Percentiles rank a stretch among this genome's conserved stretches.
phyloP scores from a whole-genome alignment of 1,284 basidiomycete species.

The Sparassis latifolia region DNA sequence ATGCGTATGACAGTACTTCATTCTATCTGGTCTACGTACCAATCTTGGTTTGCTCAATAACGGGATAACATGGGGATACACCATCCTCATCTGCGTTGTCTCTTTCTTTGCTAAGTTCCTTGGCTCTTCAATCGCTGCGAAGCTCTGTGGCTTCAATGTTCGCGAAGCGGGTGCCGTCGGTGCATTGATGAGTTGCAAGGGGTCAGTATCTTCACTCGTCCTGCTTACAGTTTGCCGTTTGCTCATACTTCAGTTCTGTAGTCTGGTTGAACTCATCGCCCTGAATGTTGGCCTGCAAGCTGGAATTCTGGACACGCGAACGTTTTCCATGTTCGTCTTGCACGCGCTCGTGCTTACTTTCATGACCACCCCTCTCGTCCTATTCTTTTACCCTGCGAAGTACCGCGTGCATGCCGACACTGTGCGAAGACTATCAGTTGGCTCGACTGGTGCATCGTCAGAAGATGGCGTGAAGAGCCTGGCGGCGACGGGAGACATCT shows the following conservation, averaged over 20 bases:
- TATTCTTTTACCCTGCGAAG: slow-evolving; percentile 67
- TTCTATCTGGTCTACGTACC: slow-evolving; percentile 77
- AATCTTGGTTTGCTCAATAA: slow-evolving; percentile 75
- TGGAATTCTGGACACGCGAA: slow-evolving; percentile 65
- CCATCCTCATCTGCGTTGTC: slow-evolving; percentile 73
- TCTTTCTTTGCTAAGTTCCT: slow-evolving; percentile 79
- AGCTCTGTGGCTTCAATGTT: slow-evolving; percentile 59
- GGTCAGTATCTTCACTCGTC: slow-evolving; percentile 37
- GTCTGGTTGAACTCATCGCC: slow-evolving; percentile 85
- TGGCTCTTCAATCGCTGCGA: slow-evolving; percentile 62
- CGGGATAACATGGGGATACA: slow-evolving; percentile 83
- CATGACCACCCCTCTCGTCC: slow-evolving; percentile 79
- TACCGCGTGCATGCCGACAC: slow-evolving; percentile 29
- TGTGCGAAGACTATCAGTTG: neutral
- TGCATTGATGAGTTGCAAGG: slow-evolving; percentile 91
- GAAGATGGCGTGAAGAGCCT: slow-evolving; percentile 6
- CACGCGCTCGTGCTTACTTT: slow-evolving; percentile 83
- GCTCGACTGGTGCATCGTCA: neutral
- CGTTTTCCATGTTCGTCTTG: slow-evolving; percentile 87
- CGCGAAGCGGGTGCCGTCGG: slow-evolving; percentile 86
- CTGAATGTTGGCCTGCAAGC: slow-evolving; percentile 87
- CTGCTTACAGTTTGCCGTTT: too few relatives aligned
- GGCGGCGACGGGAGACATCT: slow-evolving; percentile 20
- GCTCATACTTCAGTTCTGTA: slow-evolving; percentile 18
- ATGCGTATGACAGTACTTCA: slow-evolving; percentile 59